A percentile compares a stretch with the other conserved stretches of the same genome.
Conservation (phyloP, 2,329 filamentous ascomycete genomes). For the Aspergillus ruber region DNA sequence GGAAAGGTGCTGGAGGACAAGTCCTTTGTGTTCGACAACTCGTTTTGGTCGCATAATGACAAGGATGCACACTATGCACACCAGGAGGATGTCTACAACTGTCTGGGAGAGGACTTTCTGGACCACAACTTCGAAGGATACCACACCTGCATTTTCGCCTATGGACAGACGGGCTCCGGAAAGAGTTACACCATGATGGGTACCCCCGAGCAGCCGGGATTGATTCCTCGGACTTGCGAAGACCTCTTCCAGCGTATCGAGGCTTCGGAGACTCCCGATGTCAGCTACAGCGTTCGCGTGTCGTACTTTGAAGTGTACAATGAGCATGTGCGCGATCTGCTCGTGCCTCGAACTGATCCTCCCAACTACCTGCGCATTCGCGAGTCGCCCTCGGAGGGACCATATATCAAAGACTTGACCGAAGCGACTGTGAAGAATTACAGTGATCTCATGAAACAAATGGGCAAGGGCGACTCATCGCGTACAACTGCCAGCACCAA, state of each 20-base stretch:
- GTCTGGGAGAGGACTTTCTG: slow-evolving; percentile 89
- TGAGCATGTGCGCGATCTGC: slow-evolving; percentile 90
- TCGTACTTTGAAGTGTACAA: slow-evolving; percentile 99
- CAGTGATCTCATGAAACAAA: slow-evolving; percentile 78
- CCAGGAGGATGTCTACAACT: slow-evolving; percentile 90
- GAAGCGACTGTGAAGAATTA: slow-evolving; percentile 87
- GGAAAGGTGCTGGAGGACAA: slow-evolving; percentile 75
- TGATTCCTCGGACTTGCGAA: slow-evolving; percentile 92
- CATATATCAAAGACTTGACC: slow-evolving; percentile 93
- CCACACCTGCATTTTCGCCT: slow-evolving; percentile 98
- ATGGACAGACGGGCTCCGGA: slow-evolving; percentile 93
- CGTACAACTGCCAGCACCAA: slow-evolving; percentile 90
- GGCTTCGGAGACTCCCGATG: slow-evolving; percentile 74
- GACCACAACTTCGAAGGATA: slow-evolving; percentile 99
- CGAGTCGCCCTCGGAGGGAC: slow-evolving; percentile 88
- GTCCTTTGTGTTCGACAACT: slow-evolving; percentile 92
- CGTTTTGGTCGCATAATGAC: slow-evolving; percentile 89
- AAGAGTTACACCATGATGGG: slow-evolving; percentile 99
- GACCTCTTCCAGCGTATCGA: slow-evolving; percentile 94
- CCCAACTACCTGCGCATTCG: slow-evolving; percentile 95
- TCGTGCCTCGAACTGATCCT: slow-evolving; percentile 71
- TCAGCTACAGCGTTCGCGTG: slow-evolving; percentile 94
- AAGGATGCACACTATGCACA: slow-evolving; percentile 78
- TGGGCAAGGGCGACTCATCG: slow-evolving; percentile 82
- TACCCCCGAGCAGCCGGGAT: slow-evolving; percentile 69